Evolutionary conservation across 306 rosid genomes (phyloP), one percentile per base, ranked within the genome.

Genomic region (Begonia peltatifolia): DNA sequence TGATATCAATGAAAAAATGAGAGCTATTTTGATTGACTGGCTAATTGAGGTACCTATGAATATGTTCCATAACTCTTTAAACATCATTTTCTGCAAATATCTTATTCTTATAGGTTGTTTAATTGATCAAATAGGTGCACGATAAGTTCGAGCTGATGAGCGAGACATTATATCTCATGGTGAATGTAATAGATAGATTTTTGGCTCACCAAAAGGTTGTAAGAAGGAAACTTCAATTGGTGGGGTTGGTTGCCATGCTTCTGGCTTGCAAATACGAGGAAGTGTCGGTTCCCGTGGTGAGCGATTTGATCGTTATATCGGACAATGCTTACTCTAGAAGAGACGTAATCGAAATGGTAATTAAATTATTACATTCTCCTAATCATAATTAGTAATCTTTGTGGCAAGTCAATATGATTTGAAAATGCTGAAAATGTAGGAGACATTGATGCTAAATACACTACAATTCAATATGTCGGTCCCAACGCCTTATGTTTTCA

Each of bases 211-310:
- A 77, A 44, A 55, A 71, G 16, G 79, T 86, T 6, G 71, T 81
- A 16, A 83, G 99, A 68, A 92, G 79, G 84, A 86, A 92, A 63
- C 99, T 92, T 69, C 99, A 92, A 66, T 62, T 92, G 75, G 96
- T 92, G 59, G 99, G 99, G 8, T 60, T 92, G 71, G 99, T 92
- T 63, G 93, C 96, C 36, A 81, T 92, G 99, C 99, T 92, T 46
- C 70, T 92, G 67, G 99, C 99, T 14, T 92, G 99, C 81, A 92
- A 92, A 53, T 92, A 92, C 52, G 99, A 92, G 64, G 99, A 92
- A 55, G 99, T 86, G 65, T 83, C 96, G 6, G 94, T 83, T 14
- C 99, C 99, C 35, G 70, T 86, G 17, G 93, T 92, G 0, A 84
- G 83, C 9, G 99, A 92, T 79, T 65, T 92, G 41, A 81, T 92